Conservation (phyloP, 805 yeast species). For the Hagleromyces aurorensis region DNA sequence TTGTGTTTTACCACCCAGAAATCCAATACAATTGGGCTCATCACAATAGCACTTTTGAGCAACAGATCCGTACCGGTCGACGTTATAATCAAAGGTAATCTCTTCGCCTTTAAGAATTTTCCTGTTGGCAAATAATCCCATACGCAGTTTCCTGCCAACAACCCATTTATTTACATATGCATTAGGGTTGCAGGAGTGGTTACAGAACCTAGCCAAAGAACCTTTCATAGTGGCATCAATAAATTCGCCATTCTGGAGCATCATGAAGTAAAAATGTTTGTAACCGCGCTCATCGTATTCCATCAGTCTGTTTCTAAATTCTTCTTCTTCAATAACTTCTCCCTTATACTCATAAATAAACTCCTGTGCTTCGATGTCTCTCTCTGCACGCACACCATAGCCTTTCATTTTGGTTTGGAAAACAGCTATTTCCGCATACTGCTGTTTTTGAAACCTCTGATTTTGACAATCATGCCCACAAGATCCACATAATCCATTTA, state of each 20-base stretch:
- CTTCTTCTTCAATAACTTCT: slow-evolving; percentile 76
- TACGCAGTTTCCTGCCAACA: slow-evolving; percentile 77
- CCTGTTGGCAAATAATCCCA: slow-evolving; percentile 92
- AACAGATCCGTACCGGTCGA: slow-evolving; percentile 91
- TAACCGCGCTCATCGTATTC: slow-evolving; percentile 61
- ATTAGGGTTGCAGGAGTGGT: slow-evolving; percentile 93
- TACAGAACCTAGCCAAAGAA: slow-evolving; percentile 81
- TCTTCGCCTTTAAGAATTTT: slow-evolving; percentile 73
- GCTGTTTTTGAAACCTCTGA: slow-evolving; percentile 75
- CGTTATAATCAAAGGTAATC: slow-evolving; percentile 75
- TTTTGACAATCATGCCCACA: slow-evolving; percentile 81
- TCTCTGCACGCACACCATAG: slow-evolving; percentile 74
- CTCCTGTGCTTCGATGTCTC: slow-evolving; percentile 47
- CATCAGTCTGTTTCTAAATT: slow-evolving; percentile 68
- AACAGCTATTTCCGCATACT: slow-evolving; percentile 73
- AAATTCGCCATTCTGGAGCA: slow-evolving; percentile 86
- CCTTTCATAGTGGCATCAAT: slow-evolving; percentile 93
- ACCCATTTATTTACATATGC: slow-evolving; percentile 97
- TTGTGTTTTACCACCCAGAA: slow-evolving; percentile 94
- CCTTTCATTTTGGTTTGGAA: slow-evolving; percentile 81
- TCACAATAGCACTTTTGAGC: slow-evolving; percentile 95
- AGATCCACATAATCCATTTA: slow-evolving; percentile 47
- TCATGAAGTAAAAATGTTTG: slow-evolving; percentile 90
- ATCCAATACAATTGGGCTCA: slow-evolving; percentile 83
- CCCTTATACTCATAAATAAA: slow-evolving; percentile 91